A percentile compares a stretch with the other conserved stretches of the same genome.
phyloP scores from a whole-genome alignment of 257 asterid species.

The Nemophila menziesii region DNA sequence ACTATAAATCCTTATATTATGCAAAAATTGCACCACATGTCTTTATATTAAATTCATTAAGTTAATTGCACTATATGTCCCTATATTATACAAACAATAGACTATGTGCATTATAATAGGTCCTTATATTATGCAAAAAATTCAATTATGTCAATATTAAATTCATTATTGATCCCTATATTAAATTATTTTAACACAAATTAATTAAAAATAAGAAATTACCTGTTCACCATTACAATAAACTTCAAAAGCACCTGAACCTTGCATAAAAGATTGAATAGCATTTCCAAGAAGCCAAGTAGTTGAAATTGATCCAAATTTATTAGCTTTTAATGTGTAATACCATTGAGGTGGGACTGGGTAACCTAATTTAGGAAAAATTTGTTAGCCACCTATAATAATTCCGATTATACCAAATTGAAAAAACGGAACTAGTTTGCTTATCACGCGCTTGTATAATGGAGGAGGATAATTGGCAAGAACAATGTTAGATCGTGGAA shows the following conservation, averaged over 20 bases:
- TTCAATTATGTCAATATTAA: too few species aligned
- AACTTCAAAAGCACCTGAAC: conserved; percentile 91
- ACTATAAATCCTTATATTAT: too few species aligned
- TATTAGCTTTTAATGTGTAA: conserved; percentile 62
- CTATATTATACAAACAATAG: too few species aligned
- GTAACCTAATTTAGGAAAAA: conserved; percentile 66
- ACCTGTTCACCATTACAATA: conserved; percentile 76
- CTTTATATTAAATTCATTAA: too few species aligned
- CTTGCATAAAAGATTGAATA: conserved; percentile 74
- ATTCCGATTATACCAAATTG: conserved; percentile 76
- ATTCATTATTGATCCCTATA: too few species aligned
- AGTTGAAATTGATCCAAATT: conserved; percentile 83
- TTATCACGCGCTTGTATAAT: conserved; percentile 72
- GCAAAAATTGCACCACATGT: too few species aligned
- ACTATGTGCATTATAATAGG: too few species aligned
- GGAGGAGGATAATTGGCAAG: conserved; percentile 93
- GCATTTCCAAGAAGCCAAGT: conserved; percentile 85
- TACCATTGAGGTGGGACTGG: conserved; percentile 86
- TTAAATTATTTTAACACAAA: too few species aligned
- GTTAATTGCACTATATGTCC: too few species aligned
- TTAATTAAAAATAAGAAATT: too few species aligned
- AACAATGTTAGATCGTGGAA: conserved; percentile 72
- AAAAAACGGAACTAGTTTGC: conserved; percentile 68
- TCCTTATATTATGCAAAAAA: too few species aligned
- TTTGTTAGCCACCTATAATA: conserved; percentile 76